Evolutionary conservation across 2,329 filamentous ascomycete genomes (phyloP).

Genomic region (Penicillium sp.): DNA sequence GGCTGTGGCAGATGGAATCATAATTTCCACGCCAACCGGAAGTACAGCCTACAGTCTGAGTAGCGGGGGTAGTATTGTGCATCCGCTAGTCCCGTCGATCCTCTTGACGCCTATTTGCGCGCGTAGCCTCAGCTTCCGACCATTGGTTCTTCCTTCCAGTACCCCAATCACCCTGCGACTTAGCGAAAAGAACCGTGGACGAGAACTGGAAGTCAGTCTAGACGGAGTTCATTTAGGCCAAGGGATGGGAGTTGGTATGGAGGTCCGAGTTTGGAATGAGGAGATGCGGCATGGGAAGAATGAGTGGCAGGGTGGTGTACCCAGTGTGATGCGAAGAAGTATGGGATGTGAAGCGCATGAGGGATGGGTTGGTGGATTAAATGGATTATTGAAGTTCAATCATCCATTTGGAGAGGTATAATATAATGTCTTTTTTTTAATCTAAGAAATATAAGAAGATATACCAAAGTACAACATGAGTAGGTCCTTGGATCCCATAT

Average conservation of each 20-base stretch:
- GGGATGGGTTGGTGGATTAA: slow-evolving; percentile 94
- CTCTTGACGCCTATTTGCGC: slow-evolving; percentile 93
- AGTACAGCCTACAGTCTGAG: slow-evolving; percentile 95
- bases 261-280: slow-evolving; percentile 86
- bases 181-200: slow-evolving; percentile 73
- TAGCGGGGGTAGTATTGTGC: slow-evolving; percentile 87
- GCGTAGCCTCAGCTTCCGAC: slow-evolving; percentile 85
- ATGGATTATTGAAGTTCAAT: slow-evolving; percentile 93
- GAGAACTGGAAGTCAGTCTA: slow-evolving; percentile 75
- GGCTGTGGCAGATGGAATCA: slow-evolving; percentile 90
- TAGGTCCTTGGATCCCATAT: not conserved
- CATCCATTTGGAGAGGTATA: slow-evolving; percentile 79
- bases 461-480: not conserved
- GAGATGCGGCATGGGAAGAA: slow-evolving; percentile 58
- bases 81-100: slow-evolving; percentile 83
- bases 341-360: slow-evolving; percentile 64
- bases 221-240: slow-evolving; percentile 67
- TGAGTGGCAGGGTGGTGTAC: slow-evolving; percentile 74
- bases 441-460: not conserved
- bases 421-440: not conserved
- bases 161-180: slow-evolving; percentile 79
- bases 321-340: slow-evolving; percentile 74
- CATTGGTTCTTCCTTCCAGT: slow-evolving; percentile 81
- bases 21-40: slow-evolving; percentile 89
- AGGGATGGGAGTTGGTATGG: slow-evolving; percentile 70